A percentile compares a stretch with the other conserved stretches of the same genome.
Conservation (phyloP, 2,329 filamentous ascomycete species). For the Sporothrix brasiliensis region DNA sequence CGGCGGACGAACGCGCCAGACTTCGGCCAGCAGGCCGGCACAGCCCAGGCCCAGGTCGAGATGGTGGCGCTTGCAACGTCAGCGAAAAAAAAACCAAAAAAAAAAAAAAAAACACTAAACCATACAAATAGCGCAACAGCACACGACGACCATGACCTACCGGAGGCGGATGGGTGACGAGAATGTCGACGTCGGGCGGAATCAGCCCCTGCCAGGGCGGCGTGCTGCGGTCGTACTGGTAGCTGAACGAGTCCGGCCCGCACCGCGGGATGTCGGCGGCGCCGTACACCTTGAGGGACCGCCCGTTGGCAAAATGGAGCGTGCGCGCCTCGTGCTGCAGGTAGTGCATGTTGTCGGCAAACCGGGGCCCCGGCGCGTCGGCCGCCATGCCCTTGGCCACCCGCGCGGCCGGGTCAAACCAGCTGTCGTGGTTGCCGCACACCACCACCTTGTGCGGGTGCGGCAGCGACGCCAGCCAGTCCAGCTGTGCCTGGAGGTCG, state of each 20-base stretch:
- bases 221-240: constrained; percentile 68
- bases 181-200: constrained; percentile 71
- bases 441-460: constrained; percentile 82
- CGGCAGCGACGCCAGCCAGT: constrained; percentile 76
- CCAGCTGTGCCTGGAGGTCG: constrained; percentile 78
- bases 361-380: constrained; percentile 56
- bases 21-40: constrained; percentile 68
- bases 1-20: constrained; percentile 72
- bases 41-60: constrained; percentile 71
- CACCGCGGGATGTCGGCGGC: constrained; percentile 77
- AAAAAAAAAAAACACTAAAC: background rate
- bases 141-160: constrained; percentile 42
- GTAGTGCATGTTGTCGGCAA: constrained; percentile 68
- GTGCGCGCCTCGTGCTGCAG: constrained; percentile 70
- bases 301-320: constrained; percentile 60
- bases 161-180: constrained; percentile 81
- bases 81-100: background rate
- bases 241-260: constrained; percentile 69
- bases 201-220: constrained; percentile 75
- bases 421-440: constrained; percentile 86
- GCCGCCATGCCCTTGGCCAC: constrained; percentile 57
- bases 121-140: background rate
- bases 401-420: constrained; percentile 71
- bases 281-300: constrained; percentile 74
- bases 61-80: constrained; percentile 60